Evolutionary conservation across 495 filamentous ascomycete genomes (phyloP), one percentile per base, ranked within the genome.

Genomic region (Umbilicaria muhlenbergii): DNA sequence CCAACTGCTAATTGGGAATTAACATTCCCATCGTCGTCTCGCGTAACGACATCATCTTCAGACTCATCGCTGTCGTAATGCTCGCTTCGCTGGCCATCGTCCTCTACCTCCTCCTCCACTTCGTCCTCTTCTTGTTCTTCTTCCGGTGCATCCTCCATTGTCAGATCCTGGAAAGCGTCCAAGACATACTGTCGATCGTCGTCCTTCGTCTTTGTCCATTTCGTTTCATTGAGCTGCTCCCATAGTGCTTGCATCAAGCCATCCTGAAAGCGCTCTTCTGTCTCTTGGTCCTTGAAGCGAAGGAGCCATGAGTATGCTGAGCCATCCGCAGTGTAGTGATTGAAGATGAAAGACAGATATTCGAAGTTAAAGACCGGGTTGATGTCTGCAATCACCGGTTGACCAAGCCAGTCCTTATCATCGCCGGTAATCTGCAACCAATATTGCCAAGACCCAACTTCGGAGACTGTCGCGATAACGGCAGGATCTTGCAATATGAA

Each of bases 331-430:
- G 78, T 68, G 54, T 93, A 96, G 55, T 94, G 86, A 56, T 96
- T 96, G 71, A 98, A 98, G 56, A 98, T 95, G 62, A 96, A 95
- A 2, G 91, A 95, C 15, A 94, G 68, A 50, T 85, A 95, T 61
- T 96, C 91, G 49, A 94, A 96, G 64, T 95, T 96, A 70, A 98
- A 98, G 32, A 98, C 91, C 0, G 91, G 92, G 54, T 98, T 98
- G 55, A 96, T 83, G 51, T 96, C 92, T 5, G 80, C 78, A 19
- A 83, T 65, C 14, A 98, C 76, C 15, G 77, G 72, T 51, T 92
- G 85, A 17, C 87, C 88, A 7, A 98, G 68, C 91, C 91, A 95
- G 34, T 88, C 79, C 46, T 74, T 77, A 14, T 87, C 78, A 18
- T 67, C 61, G 48, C 84, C 82, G 36, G 70, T 73, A 39, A 98